Evolutionary conservation across 495 filamentous ascomycete species (phyloP).

Genomic region (Xylaria scruposa): DNA sequence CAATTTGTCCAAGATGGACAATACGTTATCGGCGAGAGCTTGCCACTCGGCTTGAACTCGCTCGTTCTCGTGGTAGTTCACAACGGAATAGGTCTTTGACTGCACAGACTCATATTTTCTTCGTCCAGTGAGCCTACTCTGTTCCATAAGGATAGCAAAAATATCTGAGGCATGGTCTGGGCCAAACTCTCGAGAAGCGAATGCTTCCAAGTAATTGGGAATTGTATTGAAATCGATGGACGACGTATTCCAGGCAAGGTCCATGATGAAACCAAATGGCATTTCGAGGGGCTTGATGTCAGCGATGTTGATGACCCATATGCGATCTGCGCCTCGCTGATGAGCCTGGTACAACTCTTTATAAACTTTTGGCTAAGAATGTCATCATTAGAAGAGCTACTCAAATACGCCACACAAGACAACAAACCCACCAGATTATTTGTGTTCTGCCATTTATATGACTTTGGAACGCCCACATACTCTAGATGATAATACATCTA

Average conservation of each 20-base stretch:
- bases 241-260: constrained; percentile 64
- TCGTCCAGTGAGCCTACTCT: constrained; percentile 60
- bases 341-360: constrained; percentile 62
- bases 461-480: constrained; percentile 63
- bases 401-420: not conserved
- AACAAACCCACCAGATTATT: constrained; percentile 58
- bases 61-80: constrained; percentile 71
- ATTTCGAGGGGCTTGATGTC: constrained; percentile 65
- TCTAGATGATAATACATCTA: constrained; percentile 72
- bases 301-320: constrained; percentile 74
- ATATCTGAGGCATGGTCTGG: constrained; percentile 47
- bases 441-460: constrained; percentile 71
- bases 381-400: constrained; percentile 20
- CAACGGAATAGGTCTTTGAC: constrained; percentile 60
- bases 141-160: constrained; percentile 59
- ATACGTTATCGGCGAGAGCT: constrained; percentile 53
- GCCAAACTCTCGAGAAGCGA: constrained; percentile 56
- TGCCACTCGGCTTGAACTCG: constrained; percentile 62
- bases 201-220: constrained; percentile 32
- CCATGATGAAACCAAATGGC: constrained; percentile 44
- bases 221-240: constrained; percentile 41
- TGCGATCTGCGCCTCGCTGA: constrained; percentile 59
- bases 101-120: constrained; percentile 65
- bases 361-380: constrained; percentile 53
- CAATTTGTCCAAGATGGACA: constrained; percentile 55